Evolutionary conservation across 371 early-diverging fungal genomes (phyloP), one percentile per base, ranked within the genome.

Genomic region (Umbelopsis sp.): DNA sequence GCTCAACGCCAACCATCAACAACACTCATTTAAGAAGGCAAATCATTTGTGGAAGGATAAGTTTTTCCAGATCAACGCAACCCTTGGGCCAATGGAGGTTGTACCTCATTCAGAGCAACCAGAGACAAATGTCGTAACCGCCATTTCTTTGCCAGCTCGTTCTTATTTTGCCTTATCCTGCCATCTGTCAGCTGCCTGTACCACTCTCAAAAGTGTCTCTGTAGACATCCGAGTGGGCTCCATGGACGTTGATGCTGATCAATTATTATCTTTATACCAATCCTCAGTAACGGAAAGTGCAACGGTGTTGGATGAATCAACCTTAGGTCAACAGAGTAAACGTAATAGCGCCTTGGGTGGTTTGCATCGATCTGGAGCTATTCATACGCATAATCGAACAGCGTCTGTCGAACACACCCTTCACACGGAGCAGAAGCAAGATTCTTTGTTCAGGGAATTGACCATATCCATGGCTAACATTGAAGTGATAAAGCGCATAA

Each of bases 1-100:
- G 2, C 57, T 79, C 16, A 72, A 70, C 38, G 69, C 72, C 5
- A 63, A 73, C 12, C 78, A 80, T 50, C 82, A 81, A 44, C 76
- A 78, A 0, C 84, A 84, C 68, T 84, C 84, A 9, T 50, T 84
- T 14, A 81, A 81, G 51, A 67, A 77, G 14, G 80, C 82, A 9
- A 70, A 77, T 24, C 84, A 84, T 65, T 66, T 84, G 8, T 81
- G 81, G 50, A 76, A 74, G 52, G 84, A 84, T 48, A 84, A 84
- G 65, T 80, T 80, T 45, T 76, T 81, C 35, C 82, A 84, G 62
- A 75, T 84, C n/a, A 74, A 70, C 10, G 72, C 79, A 2, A 67
- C 69, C 8, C 44, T 80, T 10, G 84, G 80, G 1, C 70, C 77
- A 1, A 73, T 80, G 0, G 45, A 73, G 11, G 24, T 81, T 46